Percentiles rank a stretch among this genome's conserved stretches.
phyloP scores from a whole-genome alignment of 371 early-diverging fungal species.

The Saksenaea oblongispora region DNA sequence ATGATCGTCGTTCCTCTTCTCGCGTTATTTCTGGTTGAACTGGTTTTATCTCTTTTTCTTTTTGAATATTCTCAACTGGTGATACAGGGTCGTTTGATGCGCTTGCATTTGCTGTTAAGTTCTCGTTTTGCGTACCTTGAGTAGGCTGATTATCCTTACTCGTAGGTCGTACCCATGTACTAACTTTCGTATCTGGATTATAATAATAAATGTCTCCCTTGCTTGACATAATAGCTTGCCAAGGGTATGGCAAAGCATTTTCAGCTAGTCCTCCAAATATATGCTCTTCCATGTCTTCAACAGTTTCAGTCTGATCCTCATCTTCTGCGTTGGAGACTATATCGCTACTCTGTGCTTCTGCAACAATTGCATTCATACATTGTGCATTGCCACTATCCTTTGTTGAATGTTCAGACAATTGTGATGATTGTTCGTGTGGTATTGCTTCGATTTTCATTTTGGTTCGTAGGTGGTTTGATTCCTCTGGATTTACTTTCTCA shows the following conservation, averaged over 20 bases:
- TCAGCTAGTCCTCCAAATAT: neutral
- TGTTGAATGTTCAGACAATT: too few species aligned
- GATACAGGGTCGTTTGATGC: neutral
- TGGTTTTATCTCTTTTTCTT: neutral
- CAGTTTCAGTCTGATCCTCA: neutral
- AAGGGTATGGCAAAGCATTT: conserved; percentile 12
- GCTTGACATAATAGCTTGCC: conserved; percentile 11
- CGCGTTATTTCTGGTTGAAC: neutral
- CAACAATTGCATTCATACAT: too few species aligned
- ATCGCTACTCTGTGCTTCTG: too few species aligned
- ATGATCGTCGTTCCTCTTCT: neutral
- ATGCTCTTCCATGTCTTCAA: neutral
- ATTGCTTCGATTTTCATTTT: too few species aligned
- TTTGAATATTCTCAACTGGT: neutral
- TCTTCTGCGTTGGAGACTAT: too few species aligned
- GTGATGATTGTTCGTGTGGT: too few species aligned
- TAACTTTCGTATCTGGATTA: conserved; percentile 7
- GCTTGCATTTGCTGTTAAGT: neutral
- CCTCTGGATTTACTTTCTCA: too few species aligned
- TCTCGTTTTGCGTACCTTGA: neutral
- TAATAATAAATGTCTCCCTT: conserved; percentile 18
- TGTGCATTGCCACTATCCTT: too few species aligned
- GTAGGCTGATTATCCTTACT: neutral
- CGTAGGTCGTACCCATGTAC: neutral
- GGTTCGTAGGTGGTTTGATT: too few species aligned